These are phyloP conservation scores for Cucurbitaria berberidis DNA, from an alignment of 2,329 filamentous ascomycete species.

Conservation along the genomic window DNA sequence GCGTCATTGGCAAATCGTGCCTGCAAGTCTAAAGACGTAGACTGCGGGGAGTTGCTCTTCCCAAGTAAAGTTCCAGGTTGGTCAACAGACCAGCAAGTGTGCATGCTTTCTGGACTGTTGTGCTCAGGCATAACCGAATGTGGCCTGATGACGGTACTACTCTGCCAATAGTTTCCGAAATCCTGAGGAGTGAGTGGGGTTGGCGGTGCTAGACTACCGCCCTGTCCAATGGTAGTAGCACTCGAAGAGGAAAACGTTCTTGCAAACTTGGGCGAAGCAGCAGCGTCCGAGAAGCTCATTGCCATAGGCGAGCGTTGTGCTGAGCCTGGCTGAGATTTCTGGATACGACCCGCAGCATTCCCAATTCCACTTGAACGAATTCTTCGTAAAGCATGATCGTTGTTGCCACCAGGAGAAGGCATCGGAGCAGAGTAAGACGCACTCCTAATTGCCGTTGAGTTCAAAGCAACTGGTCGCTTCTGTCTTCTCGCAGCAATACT, in stretches of 20 bases:
- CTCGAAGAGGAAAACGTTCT: constrained; percentile 49
- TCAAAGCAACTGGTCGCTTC: constrained; percentile 50
- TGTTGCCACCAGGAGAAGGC: constrained; percentile 48
- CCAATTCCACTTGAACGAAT: constrained; percentile 56
- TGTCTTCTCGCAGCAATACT: constrained; percentile 52
- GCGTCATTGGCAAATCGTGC: constrained; percentile 38
- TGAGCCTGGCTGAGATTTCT: constrained; percentile 53
- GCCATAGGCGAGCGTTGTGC: constrained; percentile 57
- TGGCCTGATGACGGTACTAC: constrained; percentile 37
- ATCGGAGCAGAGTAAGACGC: constrained; percentile 51
- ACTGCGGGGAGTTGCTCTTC: constrained; percentile 53
- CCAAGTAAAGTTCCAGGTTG: constrained; percentile 39
- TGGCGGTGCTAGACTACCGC: constrained; percentile 54
- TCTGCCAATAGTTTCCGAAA: constrained; percentile 52
- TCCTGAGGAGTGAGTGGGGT: constrained; percentile 55
- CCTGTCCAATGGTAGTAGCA: constrained; percentile 42
- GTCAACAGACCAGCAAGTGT: constrained; percentile 45
- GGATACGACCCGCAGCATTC: constrained; percentile 54
- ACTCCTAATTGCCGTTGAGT: constrained; percentile 49
- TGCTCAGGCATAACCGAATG: constrained; percentile 43
- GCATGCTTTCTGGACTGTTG: constrained; percentile 49
- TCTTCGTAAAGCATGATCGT: constrained; percentile 52
- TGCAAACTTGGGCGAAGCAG: constrained; percentile 54
- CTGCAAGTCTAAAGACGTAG: constrained; percentile 50
- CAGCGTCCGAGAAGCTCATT: constrained; percentile 55